A percentile compares a stretch with the other conserved stretches of the same genome.
These are phyloP conservation scores for Trichosanthes truncata DNA, from an alignment of 306 rosid genomes.

Conservation along the genomic window DNA sequence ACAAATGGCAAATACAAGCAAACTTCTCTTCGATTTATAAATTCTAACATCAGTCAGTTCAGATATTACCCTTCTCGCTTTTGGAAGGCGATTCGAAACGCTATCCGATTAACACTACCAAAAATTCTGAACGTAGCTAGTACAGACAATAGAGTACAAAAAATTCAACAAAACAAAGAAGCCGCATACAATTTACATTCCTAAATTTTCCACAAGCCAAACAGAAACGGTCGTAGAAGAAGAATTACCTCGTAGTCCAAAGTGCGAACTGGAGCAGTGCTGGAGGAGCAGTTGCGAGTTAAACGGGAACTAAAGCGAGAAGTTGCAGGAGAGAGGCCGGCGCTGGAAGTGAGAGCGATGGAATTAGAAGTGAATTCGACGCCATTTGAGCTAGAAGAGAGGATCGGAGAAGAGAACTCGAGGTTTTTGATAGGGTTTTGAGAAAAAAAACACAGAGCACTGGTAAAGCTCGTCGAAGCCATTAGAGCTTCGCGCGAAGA, in stretches of 20 bases:
- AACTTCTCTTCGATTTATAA: neutral
- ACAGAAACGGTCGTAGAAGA: neutral
- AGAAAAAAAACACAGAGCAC: slow-evolving; percentile 16
- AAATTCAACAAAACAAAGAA: neutral
- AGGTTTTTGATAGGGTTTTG: slow-evolving; percentile 18
- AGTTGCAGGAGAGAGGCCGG: slow-evolving; percentile 4
- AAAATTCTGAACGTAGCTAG: neutral
- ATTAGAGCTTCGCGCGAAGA: slow-evolving; percentile 8
- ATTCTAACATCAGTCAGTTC: neutral
- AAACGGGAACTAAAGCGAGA: slow-evolving; percentile 10
- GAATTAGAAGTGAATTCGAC: slow-evolving; percentile 14
- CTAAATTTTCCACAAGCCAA: neutral
- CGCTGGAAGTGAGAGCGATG: neutral
- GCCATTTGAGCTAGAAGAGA: neutral
- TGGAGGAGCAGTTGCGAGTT: slow-evolving; percentile 39
- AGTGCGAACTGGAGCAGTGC: slow-evolving; percentile 35
- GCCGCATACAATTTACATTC: neutral
- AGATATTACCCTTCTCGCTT: neutral
- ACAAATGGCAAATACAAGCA: neutral
- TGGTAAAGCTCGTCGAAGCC: slow-evolving; percentile 7
- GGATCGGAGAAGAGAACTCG: slow-evolving; percentile 18
- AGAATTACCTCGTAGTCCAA: slow-evolving; percentile 60
- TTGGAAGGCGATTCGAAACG: neutral
- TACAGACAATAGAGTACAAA: neutral
- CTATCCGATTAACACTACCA: neutral